Conservation (phyloP, 2,329 filamentous ascomycete genomes). For the Coniochaeta sp. region DNA sequence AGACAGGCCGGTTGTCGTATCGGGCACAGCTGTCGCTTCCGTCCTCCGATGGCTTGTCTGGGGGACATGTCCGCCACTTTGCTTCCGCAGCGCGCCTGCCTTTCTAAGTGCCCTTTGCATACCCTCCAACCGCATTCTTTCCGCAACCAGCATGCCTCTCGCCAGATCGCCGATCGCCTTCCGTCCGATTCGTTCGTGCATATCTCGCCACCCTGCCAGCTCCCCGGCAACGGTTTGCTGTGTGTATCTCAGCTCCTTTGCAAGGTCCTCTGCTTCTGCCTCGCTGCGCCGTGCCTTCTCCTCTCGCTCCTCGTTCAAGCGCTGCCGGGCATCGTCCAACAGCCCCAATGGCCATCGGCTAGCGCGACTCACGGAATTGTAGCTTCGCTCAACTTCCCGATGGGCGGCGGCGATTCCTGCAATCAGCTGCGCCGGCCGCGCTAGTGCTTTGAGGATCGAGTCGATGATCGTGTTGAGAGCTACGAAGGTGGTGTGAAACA, state of each 20-base stretch:
- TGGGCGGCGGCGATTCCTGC: slow-evolving; percentile 66
- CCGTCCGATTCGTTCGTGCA: slow-evolving; percentile 71
- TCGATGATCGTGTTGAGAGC: slow-evolving; percentile 79
- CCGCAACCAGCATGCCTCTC: slow-evolving; percentile 68
- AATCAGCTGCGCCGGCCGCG: slow-evolving; percentile 73
- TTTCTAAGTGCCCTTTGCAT: slow-evolving; percentile 73
- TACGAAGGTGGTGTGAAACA: slow-evolving; percentile 69
- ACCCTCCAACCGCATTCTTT: slow-evolving; percentile 71
- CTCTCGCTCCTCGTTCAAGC: slow-evolving; percentile 77
- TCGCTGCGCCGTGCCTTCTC: slow-evolving; percentile 67
- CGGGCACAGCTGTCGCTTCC: not conserved
- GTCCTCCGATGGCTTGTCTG: not conserved
- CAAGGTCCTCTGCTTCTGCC: slow-evolving; percentile 65
- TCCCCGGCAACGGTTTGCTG: slow-evolving; percentile 90
- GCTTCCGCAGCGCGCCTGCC: slow-evolving; percentile 25
- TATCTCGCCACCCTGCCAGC: slow-evolving; percentile 88
- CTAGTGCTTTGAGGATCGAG: slow-evolving; percentile 72
- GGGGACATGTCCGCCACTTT: not conserved
- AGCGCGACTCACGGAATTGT: slow-evolving; percentile 64
- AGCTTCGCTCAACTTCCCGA: slow-evolving; percentile 70
- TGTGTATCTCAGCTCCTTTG: slow-evolving; percentile 79
- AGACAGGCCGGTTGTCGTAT: not conserved
- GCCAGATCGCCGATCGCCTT: slow-evolving; percentile 72
- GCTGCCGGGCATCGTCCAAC: slow-evolving; percentile 79
- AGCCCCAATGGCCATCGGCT: slow-evolving; percentile 75